Evolutionary conservation across 352 stramenopile species (phyloP), one percentile per base, ranked within the genome.

Genomic region (Phytophthora ramorum): DNA sequence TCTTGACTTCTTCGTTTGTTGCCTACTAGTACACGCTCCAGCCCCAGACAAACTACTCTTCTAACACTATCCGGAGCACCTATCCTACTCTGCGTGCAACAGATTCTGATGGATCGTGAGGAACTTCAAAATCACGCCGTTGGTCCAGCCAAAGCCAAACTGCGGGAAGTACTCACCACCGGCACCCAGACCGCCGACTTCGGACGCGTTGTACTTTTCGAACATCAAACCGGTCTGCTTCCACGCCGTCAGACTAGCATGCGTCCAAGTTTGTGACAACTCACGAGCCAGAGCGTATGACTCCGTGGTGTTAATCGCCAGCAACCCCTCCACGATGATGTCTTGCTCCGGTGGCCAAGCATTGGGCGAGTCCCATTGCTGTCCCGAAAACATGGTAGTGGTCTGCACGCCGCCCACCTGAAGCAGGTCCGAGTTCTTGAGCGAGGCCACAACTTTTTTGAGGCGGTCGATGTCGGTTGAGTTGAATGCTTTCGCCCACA

Each of bases 91-190:
- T 59, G 58, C 45, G 14, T 58, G 43, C 53, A 94, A 73, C 62
- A 94, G 74, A 63, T 87, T 73, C 64, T 92, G 85, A 76, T 92
- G 78, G 49, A 80, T 83, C 63, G 83, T 91, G 30, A 97, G 73
- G 53, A 96, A 86, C 72, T 94, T 92, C 54, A 96, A 79, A 49
- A 93, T 90, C 62, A 96, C 87, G 53, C 89, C 90, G 62, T 94
- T 93, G 19, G 81, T 89, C 88, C 88, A 96, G 55, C 86, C 88
- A 62, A 97, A 97, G 62, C 90, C 90, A 56, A 92, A 90, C 66
- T 97, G 90, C 7, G 87, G 83, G 20, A 92, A 89, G 66, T 97
- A 97, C 71, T 97, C 90, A 48, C 90, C 90, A 10, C 90, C 90
- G 61, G 81, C 75, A 32, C 89, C 87, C 6, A 92, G 69, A 0